These are phyloP conservation scores for Hymenoscyphus infarciens DNA, from an alignment of 2,329 filamentous ascomycete species.

Conservation along the genomic window DNA sequence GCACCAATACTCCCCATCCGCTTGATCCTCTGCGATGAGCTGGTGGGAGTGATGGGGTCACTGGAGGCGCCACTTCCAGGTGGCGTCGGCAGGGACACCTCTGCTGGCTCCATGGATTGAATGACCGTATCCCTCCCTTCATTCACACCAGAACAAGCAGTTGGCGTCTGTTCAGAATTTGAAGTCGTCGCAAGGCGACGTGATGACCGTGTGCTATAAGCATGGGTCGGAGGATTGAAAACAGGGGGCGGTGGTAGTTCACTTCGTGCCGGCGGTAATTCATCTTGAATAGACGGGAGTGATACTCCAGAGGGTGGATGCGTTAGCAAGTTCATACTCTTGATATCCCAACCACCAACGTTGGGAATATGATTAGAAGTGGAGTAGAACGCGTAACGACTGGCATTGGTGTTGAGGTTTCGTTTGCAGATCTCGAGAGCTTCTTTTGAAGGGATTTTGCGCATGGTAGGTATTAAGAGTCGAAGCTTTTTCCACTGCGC, in stretches of 20 bases:
- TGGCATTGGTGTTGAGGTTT: neutral
- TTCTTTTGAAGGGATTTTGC: neutral
- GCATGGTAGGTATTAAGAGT: neutral
- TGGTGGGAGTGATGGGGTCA: slow-evolving; percentile 22
- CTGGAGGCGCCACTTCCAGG: slow-evolving; percentile 20
- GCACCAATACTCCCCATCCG: slow-evolving; percentile 26
- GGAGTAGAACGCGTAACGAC: slow-evolving; percentile 13
- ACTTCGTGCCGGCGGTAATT: neutral
- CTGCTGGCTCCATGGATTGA: no score
- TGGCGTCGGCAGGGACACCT: slow-evolving; percentile 15
- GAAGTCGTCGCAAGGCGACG: neutral
- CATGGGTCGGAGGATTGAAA: neutral
- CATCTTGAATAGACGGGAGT: slow-evolving; percentile 16
- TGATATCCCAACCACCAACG: slow-evolving; percentile 15
- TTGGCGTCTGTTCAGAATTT: neutral
- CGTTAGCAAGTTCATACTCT: slow-evolving; percentile 18
- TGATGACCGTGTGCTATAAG: neutral
- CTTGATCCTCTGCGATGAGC: slow-evolving; percentile 24
- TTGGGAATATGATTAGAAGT: slow-evolving; percentile 22
- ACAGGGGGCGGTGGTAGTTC: neutral
- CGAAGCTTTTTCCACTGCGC: slow-evolving; percentile 11
- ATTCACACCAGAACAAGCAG: neutral
- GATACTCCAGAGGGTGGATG: slow-evolving; percentile 20
- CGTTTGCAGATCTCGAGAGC: neutral
- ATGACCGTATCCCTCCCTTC: neutral